Conservation (phyloP, 768 basidiomycete species). For the Nidularia sp. region DNA sequence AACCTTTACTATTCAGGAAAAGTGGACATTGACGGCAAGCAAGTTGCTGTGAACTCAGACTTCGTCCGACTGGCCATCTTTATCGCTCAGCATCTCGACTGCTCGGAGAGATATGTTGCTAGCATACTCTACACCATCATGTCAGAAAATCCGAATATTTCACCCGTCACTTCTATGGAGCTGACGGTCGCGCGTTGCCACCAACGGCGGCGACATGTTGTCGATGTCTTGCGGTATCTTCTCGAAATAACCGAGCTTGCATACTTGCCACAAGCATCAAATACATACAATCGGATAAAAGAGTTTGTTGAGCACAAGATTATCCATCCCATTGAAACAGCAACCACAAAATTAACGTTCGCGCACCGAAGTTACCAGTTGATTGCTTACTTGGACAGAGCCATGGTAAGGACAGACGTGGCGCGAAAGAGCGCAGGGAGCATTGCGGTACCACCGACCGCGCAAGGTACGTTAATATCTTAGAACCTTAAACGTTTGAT, state of each 20-base stretch:
- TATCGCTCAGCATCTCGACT: slow-evolving; percentile 75
- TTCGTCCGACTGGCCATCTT: slow-evolving; percentile 76
- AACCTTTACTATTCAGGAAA: slow-evolving; percentile 49
- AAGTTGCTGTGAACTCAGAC: slow-evolving; percentile 72
- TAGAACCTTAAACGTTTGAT: not conserved
- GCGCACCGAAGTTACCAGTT: slow-evolving; percentile 57
- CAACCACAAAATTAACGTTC: slow-evolving; percentile 38
- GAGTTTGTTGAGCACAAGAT: slow-evolving; percentile 55
- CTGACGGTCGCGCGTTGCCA: slow-evolving; percentile 66
- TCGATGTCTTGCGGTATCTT: slow-evolving; percentile 67
- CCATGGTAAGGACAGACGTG: slow-evolving; percentile 48
- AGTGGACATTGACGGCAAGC: slow-evolving; percentile 55
- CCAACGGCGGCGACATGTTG: slow-evolving; percentile 61
- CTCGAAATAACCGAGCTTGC: slow-evolving; percentile 59
- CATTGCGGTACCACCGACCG: slow-evolving; percentile 52
- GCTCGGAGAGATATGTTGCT: slow-evolving; percentile 80
- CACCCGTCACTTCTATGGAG: slow-evolving; percentile 56
- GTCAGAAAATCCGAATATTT: slow-evolving; percentile 60
- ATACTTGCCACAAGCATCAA: slow-evolving; percentile 35
- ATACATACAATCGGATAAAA: slow-evolving; percentile 48
- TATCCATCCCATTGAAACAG: slow-evolving; percentile 28
- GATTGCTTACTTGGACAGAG: slow-evolving; percentile 54
- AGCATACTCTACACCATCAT: slow-evolving; percentile 63
- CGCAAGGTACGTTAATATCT: slow-evolving; percentile 41
- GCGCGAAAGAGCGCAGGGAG: slow-evolving; percentile 61